Conservation (phyloP, 768 basidiomycete genomes). For the Lactifluus volemus region DNA sequence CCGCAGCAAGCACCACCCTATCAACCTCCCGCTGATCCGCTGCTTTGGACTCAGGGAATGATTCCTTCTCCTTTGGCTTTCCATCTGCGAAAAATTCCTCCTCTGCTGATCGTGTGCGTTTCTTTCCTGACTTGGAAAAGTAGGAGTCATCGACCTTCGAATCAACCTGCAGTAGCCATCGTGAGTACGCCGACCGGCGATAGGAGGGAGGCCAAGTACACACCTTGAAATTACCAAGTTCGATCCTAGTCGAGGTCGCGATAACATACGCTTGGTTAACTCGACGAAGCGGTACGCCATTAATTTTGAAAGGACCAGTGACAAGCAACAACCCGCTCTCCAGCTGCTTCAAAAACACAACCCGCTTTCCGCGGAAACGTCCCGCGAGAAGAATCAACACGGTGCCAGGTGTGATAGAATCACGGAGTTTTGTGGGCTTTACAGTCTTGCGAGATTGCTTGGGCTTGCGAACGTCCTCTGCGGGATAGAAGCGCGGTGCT, state of each 20-base stretch:
- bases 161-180: conserved; percentile 46
- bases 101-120: conserved; percentile 75
- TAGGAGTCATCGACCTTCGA: conserved; percentile 91
- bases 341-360: conserved; percentile 96
- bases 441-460: conserved; percentile 88
- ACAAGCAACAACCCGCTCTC: conserved; percentile 88
- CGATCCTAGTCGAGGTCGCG: conserved; percentile 92
- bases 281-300: conserved; percentile 95
- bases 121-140: conserved; percentile 73
- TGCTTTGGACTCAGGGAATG: conserved; percentile 79
- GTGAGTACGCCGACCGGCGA: neutral
- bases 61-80: conserved; percentile 82
- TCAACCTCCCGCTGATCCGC: conserved; percentile 88
- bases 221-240: conserved; percentile 68
- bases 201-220: conserved; percentile 24
- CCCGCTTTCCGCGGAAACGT: conserved; percentile 96
- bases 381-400: conserved; percentile 95
- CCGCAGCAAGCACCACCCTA: conserved; percentile 64
- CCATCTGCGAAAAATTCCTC: conserved; percentile 95
- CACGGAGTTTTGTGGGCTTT: conserved; percentile 70
- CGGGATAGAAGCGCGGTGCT: conserved; percentile 88
- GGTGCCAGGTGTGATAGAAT: conserved; percentile 87
- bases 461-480: conserved; percentile 85
- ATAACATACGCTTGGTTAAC: conserved; percentile 99
- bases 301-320: conserved; percentile 95